phyloP scores from a whole-genome alignment of 208 protist genomes.

The Phytomonas francai region DNA sequence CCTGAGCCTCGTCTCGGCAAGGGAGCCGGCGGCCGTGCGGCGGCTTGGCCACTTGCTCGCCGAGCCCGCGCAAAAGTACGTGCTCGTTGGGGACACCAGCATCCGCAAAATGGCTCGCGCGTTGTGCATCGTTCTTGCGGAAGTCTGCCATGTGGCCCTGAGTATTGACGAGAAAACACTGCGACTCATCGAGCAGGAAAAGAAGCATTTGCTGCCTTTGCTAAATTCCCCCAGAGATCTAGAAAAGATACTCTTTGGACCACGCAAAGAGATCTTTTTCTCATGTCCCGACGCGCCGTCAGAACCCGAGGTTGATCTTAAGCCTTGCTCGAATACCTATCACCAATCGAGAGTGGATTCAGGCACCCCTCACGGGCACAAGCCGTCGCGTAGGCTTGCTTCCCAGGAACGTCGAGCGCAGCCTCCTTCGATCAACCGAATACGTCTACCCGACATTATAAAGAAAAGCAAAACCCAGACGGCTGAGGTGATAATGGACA shows the following conservation, averaged over 20 bases:
- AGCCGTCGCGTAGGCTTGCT: background rate
- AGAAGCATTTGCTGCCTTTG: constrained; percentile 26
- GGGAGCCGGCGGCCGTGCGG: constrained; percentile 12
- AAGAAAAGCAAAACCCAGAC: background rate
- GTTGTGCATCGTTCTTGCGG: constrained; percentile 54
- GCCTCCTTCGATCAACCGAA: background rate
- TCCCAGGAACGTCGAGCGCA: background rate
- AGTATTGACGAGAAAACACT: constrained; percentile 38
- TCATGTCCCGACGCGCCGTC: constrained; percentile 26
- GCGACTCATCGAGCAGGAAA: constrained; percentile 51
- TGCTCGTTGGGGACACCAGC: constrained; percentile 52
- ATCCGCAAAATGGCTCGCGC: constrained; percentile 77
- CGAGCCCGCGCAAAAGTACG: constrained; percentile 33
- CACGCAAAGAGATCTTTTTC: constrained; percentile 41
- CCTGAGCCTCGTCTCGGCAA: constrained; percentile 38
- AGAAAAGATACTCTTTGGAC: constrained; percentile 44
- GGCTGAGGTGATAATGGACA: background rate
- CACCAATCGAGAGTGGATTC: background rate
- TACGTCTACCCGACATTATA: background rate
- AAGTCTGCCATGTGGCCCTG: constrained; percentile 3
- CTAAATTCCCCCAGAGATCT: constrained; percentile 31
- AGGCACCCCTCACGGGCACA: background rate
- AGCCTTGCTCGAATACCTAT: background rate
- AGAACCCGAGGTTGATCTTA: constrained; percentile 4
- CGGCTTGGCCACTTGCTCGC: constrained; percentile 12